Base-by-base conservation (phyloP, 2,329 filamentous ascomycete genomes). In the Trichophyton schoenleinii region DNA sequence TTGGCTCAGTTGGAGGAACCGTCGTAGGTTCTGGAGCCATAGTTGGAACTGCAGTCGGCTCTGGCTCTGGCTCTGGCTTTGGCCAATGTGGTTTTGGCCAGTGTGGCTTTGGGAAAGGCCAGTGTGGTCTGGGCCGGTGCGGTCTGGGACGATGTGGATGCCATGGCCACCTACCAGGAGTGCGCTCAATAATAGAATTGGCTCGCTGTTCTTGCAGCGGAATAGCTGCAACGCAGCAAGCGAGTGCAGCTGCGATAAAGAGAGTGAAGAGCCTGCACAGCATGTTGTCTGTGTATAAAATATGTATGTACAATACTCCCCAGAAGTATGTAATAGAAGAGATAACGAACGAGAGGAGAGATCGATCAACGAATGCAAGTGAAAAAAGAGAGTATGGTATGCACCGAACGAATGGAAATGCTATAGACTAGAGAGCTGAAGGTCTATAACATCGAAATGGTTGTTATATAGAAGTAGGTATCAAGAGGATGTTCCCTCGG, bases 191-290 rank as follows among this genome's bases (percentile, higher is more conserved):
- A n/a, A 57, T 20, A 15, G 31, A 18, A 31, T 41, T 28, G 18
- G 59, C 9, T 52, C 34, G 48, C 8, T 22, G 15, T 38, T 22
- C 49, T 7, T 61, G 18, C 9, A 61, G n/a, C 22, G 59, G 59
- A 20, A 18, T 46, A 15, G 59, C 59, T 20, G 20, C 49, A 6
- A 57, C 25, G 38, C 36, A 28, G 38, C 31, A 57, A 22, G 34
- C 49, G 34, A 61, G 48, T 22, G 42, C 36, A 38, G 31, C 22
- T n/a, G 44, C 20, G 20, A 57, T 34, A 57, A 61, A n/a, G 59
- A 61, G 48, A 46, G 38, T 61, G 41, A 28, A 61, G 1, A 61
- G 52, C 57, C 49, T 52, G 49, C 44, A 25, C n/a, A 61, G 25
- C 59, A 61, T 61, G 52, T 22, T 57, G 49, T 11, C 59, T 20